phyloP scores from a whole-genome alignment of 257 asterid species.

The Gentiana straminea region DNA sequence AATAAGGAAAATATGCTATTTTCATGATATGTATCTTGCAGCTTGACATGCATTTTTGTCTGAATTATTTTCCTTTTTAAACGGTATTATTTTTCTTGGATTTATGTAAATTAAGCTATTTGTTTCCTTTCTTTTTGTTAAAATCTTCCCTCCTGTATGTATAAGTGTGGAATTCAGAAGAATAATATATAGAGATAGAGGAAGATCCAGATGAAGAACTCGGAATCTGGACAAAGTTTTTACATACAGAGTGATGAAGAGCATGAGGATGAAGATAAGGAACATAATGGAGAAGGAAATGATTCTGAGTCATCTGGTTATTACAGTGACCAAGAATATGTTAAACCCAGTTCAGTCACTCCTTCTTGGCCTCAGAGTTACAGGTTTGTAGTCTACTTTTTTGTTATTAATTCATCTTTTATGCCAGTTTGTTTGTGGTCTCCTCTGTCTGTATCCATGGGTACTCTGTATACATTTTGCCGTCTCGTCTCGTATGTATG shows the following conservation, averaged over 20 bases:
- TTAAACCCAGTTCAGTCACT: constrained; percentile 30
- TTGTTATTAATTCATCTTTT: neutral
- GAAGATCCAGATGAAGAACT: constrained; percentile 44
- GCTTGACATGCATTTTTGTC: too few species aligned
- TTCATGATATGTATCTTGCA: too few species aligned
- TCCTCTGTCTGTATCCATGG: neutral
- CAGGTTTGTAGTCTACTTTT: constrained; percentile 28
- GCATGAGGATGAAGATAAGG: constrained; percentile 20
- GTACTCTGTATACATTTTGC: too few species aligned
- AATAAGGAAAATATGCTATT: too few species aligned
- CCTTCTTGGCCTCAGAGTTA: constrained; percentile 96
- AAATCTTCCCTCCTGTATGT: too few species aligned
- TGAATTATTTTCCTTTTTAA: too few species aligned
- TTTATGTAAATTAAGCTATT: too few species aligned
- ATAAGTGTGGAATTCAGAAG: too few species aligned
- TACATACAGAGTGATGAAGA: constrained; percentile 83
- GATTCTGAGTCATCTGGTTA: constrained; percentile 52
- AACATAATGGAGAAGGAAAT: constrained; percentile 42
- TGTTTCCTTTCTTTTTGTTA: too few species aligned
- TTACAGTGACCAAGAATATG: constrained; percentile 30
- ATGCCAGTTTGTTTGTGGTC: neutral
- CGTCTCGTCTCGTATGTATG: too few species aligned
- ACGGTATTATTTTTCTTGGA: too few species aligned
- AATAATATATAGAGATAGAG: constrained; percentile 8
- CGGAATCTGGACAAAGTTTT: constrained; percentile 62